Percentiles rank a stretch among this genome's conserved stretches.
Conservation (phyloP, 768 basidiomycete species). For the Strobilomyces confusus region DNA sequence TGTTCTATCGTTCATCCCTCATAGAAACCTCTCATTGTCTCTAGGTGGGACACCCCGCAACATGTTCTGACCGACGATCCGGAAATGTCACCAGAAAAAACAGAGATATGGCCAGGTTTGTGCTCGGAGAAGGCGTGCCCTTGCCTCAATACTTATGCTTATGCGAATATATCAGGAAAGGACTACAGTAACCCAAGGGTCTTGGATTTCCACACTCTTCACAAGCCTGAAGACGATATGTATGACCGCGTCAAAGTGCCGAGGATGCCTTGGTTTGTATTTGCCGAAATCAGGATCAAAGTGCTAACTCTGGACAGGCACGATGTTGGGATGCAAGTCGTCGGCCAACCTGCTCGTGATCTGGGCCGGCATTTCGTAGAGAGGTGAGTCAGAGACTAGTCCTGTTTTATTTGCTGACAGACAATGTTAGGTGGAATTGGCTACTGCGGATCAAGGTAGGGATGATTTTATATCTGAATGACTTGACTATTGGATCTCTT, state of each 20-base stretch:
- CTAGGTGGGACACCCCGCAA: conserved; percentile 93
- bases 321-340: conserved; percentile 92
- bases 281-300: background rate
- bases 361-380: conserved; percentile 93
- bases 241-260: conserved; percentile 87
- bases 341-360: conserved; percentile 95
- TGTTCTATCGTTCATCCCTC: background rate
- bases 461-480: background rate
- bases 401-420: conserved; percentile 2
- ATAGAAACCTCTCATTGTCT: conserved; percentile 1
- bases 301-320: conserved; percentile 55
- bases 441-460: conserved; percentile 86
- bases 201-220: conserved; percentile 77
- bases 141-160: background rate
- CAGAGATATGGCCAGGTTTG: conserved; percentile 84
- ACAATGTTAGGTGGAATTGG: conserved; percentile 76
- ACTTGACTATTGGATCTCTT: background rate
- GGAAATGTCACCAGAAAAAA: conserved; percentile 50
- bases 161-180: conserved; percentile 55
- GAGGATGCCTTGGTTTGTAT: conserved; percentile 88
- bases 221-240: conserved; percentile 93
- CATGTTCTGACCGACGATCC: conserved; percentile 87
- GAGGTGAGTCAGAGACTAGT: conserved; percentile 44
- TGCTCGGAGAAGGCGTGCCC: background rate
- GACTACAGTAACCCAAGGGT: conserved; percentile 92